Evolutionary conservation across 2,329 filamentous ascomycete species (phyloP).

Genomic region (Paraphaeosphaeria minitans): DNA sequence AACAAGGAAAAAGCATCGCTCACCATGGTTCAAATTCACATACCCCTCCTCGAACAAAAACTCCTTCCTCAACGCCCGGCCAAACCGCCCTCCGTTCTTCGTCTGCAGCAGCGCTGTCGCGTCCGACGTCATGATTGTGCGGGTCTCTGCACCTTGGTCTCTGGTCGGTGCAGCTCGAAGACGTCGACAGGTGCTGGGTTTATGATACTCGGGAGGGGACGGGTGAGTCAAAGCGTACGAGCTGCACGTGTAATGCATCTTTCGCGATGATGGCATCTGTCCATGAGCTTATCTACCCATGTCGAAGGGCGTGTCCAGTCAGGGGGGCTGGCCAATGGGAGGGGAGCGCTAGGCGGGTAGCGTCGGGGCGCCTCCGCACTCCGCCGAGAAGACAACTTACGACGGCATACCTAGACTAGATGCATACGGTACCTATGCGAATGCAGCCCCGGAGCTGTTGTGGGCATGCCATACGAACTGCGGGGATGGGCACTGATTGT

Average conservation of each 20-base stretch:
- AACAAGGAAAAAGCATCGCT: conserved; percentile 14
- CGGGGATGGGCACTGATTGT: neutral
- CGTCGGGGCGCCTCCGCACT: neutral
- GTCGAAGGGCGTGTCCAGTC: neutral
- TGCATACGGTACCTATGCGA: too few relatives aligned
- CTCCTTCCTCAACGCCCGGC: conserved; percentile 59
- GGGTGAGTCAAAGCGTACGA: conserved; percentile 6
- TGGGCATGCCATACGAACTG: neutral
- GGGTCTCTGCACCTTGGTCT: neutral
- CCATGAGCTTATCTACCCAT: too few relatives aligned
- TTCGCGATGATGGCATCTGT: neutral
- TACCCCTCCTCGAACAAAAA: conserved; percentile 74
- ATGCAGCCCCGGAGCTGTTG: too few relatives aligned
- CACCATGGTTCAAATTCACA: conserved; percentile 80
- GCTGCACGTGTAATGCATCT: too few relatives aligned
- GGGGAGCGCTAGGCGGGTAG: neutral
- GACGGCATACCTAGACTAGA: too few relatives aligned
- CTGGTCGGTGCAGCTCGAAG: neutral
- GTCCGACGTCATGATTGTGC: conserved; percentile 23
- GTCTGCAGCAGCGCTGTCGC: conserved; percentile 20
- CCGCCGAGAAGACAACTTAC: neutral
- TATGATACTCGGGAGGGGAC: neutral
- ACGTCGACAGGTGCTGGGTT: neutral
- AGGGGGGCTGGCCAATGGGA: neutral
- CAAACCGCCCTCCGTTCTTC: conserved; percentile 50